Conservation (phyloP, 169 alveolate species). For the Plasmodium knowlesi region DNA sequence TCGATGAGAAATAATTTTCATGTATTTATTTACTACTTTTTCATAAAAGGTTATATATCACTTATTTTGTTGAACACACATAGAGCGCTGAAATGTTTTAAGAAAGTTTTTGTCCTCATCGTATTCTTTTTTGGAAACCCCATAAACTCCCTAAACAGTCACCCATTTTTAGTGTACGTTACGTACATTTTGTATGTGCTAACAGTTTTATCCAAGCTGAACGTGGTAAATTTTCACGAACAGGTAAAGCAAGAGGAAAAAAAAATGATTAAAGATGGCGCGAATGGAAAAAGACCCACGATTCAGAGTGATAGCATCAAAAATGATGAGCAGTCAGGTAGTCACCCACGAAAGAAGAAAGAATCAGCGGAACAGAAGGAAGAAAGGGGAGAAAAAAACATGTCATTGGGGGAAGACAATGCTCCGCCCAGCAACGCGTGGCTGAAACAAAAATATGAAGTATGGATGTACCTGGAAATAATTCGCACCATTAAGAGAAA, state of each 20-base stretch:
- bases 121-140: constrained; percentile 69
- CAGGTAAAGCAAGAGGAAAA: constrained; percentile 14
- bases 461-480: constrained; percentile 71
- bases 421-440: constrained; percentile 5
- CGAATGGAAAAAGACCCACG: not conserved
- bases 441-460: constrained; percentile 66
- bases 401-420: not conserved
- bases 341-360: not conserved
- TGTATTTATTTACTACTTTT: constrained; percentile 56
- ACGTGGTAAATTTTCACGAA: constrained; percentile 30
- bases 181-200: constrained; percentile 63
- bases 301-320: not conserved
- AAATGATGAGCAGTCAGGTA: constrained; percentile 2
- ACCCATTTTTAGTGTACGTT: constrained; percentile 64
- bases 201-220: constrained; percentile 60
- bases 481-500: constrained; percentile 63
- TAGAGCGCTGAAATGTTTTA: constrained; percentile 47
- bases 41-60: constrained; percentile 67
- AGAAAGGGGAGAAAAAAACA: constrained; percentile 17
- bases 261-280: not conserved
- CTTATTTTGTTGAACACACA: constrained; percentile 32
- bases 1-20: constrained; percentile 61
- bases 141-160: constrained; percentile 38
- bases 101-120: constrained; percentile 62
- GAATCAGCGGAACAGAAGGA: not conserved